Percentiles rank a stretch among this genome's conserved stretches.
phyloP scores from a whole-genome alignment of 768 basidiomycete genomes.

The Hericium erinaceus region DNA sequence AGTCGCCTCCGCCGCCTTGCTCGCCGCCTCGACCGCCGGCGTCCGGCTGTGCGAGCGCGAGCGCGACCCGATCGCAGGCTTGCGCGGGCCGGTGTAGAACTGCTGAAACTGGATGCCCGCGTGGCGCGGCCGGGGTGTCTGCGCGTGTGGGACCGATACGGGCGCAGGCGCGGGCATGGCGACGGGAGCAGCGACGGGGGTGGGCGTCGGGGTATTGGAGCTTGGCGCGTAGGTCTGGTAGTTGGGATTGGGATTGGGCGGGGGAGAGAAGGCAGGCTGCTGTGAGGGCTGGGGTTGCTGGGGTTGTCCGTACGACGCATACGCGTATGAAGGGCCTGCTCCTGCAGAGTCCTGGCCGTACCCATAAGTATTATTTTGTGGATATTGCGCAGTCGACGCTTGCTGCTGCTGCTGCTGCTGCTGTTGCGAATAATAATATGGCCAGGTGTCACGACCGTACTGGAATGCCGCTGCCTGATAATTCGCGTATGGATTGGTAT shows the following conservation, averaged over 20 bases:
- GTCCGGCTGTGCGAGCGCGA: not conserved
- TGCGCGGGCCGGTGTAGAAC: conserved; percentile 6
- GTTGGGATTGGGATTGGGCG: not conserved
- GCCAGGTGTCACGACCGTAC: not conserved
- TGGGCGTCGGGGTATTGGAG: not conserved
- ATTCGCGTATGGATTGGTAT: no score
- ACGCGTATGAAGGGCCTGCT: not conserved
- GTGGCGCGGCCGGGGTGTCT: not conserved
- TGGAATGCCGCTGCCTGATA: not conserved
- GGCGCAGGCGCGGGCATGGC: not conserved
- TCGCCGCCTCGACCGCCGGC: not conserved
- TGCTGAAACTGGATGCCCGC: conserved; percentile 8
- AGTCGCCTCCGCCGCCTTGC: no score
- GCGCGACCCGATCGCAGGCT: not conserved
- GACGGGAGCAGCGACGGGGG: not conserved
- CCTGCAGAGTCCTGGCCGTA: not conserved
- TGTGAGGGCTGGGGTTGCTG: not conserved
- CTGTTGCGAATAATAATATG: not conserved
- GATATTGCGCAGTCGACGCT: not conserved
- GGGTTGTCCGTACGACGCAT: not conserved
- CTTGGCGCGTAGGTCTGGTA: not conserved
- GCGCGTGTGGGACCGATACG: not conserved
- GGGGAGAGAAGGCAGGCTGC: not conserved
- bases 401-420: not conserved
- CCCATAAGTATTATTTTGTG: not conserved